Base-by-base conservation (phyloP, 1,284 basidiomycete species). In the Albatrellus sp. region DNA sequence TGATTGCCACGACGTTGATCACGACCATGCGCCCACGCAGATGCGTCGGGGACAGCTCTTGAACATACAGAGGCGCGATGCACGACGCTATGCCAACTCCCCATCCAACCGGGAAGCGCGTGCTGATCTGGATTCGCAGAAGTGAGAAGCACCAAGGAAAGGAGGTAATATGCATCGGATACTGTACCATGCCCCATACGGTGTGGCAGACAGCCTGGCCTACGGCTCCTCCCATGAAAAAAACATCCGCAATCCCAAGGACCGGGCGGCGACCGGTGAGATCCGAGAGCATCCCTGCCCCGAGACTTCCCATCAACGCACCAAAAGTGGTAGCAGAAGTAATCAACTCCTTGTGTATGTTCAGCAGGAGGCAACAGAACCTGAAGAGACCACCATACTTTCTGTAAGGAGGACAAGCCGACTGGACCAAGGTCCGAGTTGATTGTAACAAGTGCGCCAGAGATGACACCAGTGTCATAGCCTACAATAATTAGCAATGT, bases 251-350 rank as follows among this genome's bases (percentile, higher is more conserved):
- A 28, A 83, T 65, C 2, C 68, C 78, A 7, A 90, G 69, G 1
- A 88, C 80, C 2, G 68, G 66, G 48, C 75, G 73, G 13, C 82
- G 68, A 3, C 84, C 86, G n/a, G 74, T 74, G 64, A 73, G 77
- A 53, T 89, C 86, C 10, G 79, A 82, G 37, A 85, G 61, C 42
- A 79, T 65, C 2, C 87, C 86, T 1, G 83, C 80, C 3, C 64
- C 67, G 12, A 90, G 67, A 33, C 82, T 80, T 13, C 85, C 87
- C 2, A 90, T 46, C 2, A 90, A 68, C 0, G 86, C 87, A 8
- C 83, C 85, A 19, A 90, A 67, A 0, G 86, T 90, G 0, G 87
- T 90, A 0, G 85, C 68, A 1, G 84, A 83, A 0, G 86, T 89
- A 54, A 89, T 86, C 37, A 85, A 69, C 70, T 88, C 84, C 80